These are phyloP conservation scores for Guadua angustifolia DNA, from an alignment of 176 grass and related monocot genomes.

Conservation along the genomic window DNA sequence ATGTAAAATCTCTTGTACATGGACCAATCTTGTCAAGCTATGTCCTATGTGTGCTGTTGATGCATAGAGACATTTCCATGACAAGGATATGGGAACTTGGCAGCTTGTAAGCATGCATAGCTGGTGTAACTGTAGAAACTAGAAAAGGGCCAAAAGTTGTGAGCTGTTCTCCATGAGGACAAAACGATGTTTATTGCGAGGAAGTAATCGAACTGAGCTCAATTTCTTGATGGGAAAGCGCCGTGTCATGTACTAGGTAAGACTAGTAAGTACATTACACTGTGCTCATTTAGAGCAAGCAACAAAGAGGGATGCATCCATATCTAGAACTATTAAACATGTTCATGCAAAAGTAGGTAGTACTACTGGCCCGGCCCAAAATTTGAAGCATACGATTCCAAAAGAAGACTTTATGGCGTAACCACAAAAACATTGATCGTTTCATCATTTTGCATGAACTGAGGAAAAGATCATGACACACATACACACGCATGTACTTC, in stretches of 20 bases:
- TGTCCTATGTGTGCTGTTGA: constrained; percentile 35
- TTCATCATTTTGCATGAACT: not conserved
- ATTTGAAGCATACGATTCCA: constrained; percentile 26
- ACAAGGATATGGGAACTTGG: constrained; percentile 36
- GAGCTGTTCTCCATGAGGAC: constrained; percentile 40
- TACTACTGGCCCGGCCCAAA: not conserved
- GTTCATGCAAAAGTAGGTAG: not conserved
- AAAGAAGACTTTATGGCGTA: constrained; percentile 16
- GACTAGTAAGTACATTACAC: not conserved
- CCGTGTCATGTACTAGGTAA: not conserved
- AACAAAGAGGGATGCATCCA: not conserved
- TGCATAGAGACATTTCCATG: constrained; percentile 41
- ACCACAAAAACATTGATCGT: not conserved
- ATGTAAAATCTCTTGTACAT: constrained; percentile 41
- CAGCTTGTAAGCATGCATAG: constrained; percentile 1
- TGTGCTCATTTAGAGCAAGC: not conserved
- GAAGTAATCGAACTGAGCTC: not conserved
- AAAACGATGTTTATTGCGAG: not conserved
- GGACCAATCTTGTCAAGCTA: constrained; percentile 58
- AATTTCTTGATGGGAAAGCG: constrained; percentile 26
- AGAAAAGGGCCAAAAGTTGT: constrained; percentile 36
- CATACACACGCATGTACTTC: not conserved
- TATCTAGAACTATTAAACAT: not conserved
- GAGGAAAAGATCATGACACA: not conserved
- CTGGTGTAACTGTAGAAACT: not conserved